Evolutionary conservation across 306 rosid genomes (phyloP).

Genomic region (Sophora flavescens): DNA sequence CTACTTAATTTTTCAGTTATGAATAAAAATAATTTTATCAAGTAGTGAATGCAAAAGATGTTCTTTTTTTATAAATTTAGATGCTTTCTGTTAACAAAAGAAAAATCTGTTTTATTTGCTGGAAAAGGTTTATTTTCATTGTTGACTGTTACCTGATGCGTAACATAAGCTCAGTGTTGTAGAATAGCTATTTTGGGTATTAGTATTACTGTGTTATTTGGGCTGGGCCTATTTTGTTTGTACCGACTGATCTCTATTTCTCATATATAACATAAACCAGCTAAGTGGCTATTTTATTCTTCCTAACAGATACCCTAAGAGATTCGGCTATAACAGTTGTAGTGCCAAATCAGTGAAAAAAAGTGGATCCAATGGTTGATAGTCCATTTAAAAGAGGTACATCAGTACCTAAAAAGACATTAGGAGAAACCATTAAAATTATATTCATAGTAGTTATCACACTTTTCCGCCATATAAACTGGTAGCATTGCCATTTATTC

Average conservation of each 20-base stretch:
- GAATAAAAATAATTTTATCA: slow-evolving; percentile 24
- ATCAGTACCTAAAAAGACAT: slow-evolving; percentile 1
- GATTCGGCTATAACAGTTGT: too few species aligned
- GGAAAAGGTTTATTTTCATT: slow-evolving; percentile 6
- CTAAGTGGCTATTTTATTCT: too few species aligned
- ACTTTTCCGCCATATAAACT: background rate
- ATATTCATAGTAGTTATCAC: background rate
- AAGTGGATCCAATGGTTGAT: background rate
- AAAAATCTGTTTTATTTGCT: slow-evolving; percentile 10
- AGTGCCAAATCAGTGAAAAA: background rate
- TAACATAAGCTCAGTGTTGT: background rate
- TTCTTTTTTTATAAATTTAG: slow-evolving; percentile 1
- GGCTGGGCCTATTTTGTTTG: too few species aligned
- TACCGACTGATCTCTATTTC: too few species aligned
- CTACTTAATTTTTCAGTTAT: background rate
- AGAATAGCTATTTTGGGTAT: too few species aligned
- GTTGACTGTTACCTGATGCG: slow-evolving; percentile 3
- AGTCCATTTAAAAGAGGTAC: background rate
- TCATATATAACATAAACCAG: too few species aligned
- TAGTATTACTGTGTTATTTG: too few species aligned
- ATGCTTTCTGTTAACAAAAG: slow-evolving; percentile 21
- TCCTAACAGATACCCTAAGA: too few species aligned
- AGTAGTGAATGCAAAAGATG: slow-evolving; percentile 6
- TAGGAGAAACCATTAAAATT: background rate
- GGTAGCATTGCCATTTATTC: background rate